Conservation (phyloP, 768 basidiomycete species). For the Ephemerocybe angulata region DNA sequence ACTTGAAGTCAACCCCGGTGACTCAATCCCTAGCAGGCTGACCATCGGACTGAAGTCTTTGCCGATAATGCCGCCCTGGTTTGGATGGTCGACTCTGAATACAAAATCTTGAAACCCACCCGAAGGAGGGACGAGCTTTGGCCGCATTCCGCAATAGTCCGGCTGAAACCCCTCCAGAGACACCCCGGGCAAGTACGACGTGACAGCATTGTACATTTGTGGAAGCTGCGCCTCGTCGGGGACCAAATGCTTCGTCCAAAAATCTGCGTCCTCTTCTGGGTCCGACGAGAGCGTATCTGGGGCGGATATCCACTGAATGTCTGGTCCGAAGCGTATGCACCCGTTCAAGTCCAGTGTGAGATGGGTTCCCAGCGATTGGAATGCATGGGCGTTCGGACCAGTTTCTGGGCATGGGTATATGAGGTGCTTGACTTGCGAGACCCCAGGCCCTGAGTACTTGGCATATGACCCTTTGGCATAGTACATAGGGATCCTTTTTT, state of each 20-base stretch:
- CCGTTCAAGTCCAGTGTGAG: slow-evolving; percentile 83
- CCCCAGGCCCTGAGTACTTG: slow-evolving; percentile 78
- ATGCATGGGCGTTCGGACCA: slow-evolving; percentile 53
- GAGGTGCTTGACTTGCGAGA: slow-evolving; percentile 62
- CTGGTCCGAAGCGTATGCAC: slow-evolving; percentile 88
- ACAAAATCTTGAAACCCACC: slow-evolving; percentile 85
- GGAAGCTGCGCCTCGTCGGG: slow-evolving; percentile 58
- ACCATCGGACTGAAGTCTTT: slow-evolving; percentile 54
- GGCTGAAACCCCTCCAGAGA: slow-evolving; percentile 58
- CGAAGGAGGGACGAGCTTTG: slow-evolving; percentile 75
- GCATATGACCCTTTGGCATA: slow-evolving; percentile 87
- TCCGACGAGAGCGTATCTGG: slow-evolving; percentile 31
- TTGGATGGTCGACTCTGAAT: slow-evolving; percentile 61
- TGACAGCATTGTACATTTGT: slow-evolving; percentile 72
- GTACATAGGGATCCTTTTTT: slow-evolving; percentile 65
- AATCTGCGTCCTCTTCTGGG: slow-evolving; percentile 54
- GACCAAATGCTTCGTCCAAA: slow-evolving; percentile 67
- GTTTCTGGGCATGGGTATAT: slow-evolving; percentile 89
- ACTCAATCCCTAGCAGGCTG: slow-evolving; percentile 86
- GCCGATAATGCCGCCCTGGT: slow-evolving; percentile 16
- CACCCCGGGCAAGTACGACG: slow-evolving; percentile 67
- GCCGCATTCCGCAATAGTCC: slow-evolving; percentile 84
- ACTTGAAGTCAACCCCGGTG: slow-evolving; percentile 84
- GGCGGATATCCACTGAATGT: slow-evolving; percentile 81
- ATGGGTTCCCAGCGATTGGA: slow-evolving; percentile 90